Conservation (phyloP, 179 eudicot genomes). For the Silene coronaria region DNA sequence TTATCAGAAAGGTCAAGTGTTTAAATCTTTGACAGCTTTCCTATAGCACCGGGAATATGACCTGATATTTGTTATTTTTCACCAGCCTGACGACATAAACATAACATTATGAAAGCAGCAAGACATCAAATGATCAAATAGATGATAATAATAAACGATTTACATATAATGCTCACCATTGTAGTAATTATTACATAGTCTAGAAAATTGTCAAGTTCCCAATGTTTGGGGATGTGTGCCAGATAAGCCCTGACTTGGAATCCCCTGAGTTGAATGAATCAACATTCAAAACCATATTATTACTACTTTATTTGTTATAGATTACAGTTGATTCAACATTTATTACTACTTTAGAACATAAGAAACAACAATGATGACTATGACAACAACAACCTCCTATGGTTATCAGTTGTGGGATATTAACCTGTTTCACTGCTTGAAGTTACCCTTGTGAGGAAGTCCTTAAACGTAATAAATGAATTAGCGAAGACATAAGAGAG, state of each 20-base stretch:
- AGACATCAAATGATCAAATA: neutral
- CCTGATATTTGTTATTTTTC: conserved; percentile 79
- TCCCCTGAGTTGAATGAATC: conserved; percentile 40
- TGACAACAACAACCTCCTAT: too few species aligned
- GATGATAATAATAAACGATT: neutral
- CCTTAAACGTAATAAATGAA: too few species aligned
- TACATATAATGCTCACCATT: conserved; percentile 15
- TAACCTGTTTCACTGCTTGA: too few species aligned
- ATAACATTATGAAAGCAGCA: conserved; percentile 8
- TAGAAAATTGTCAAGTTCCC: conserved; percentile 78
- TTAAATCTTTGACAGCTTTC: conserved; percentile 63
- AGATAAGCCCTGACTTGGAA: conserved; percentile 66
- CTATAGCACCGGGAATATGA: conserved; percentile 54
- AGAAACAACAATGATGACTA: too few species aligned
- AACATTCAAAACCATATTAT: conserved; percentile 17
- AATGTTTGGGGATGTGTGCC: conserved; percentile 62
- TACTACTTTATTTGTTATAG: conserved; percentile 8
- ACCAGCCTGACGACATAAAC: conserved; percentile 46
- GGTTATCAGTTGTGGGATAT: too few species aligned
- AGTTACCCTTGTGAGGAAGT: too few species aligned
- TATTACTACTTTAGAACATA: conserved; percentile 6
- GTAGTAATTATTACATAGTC: conserved; percentile 46
- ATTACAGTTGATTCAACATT: neutral
- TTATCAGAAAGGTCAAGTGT: conserved; percentile 68
- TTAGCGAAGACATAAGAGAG: too few species aligned